Evolutionary conservation across 2,329 filamentous ascomycete genomes (phyloP), one percentile per base, ranked within the genome.

Genomic region (Aspergillus ruber): DNA sequence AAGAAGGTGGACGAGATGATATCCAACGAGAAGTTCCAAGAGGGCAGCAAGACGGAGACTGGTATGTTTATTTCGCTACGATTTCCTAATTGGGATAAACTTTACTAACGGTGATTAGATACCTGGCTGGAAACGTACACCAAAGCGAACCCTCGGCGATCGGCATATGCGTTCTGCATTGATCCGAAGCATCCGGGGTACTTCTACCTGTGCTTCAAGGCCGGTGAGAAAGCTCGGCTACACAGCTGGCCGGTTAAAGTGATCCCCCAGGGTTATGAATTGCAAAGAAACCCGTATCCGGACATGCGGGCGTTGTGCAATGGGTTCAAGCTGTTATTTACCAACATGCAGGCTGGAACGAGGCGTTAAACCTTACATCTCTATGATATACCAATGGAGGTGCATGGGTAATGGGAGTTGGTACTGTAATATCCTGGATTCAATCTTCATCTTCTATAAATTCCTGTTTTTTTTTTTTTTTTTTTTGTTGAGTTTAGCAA

Each of bases 1-100:
- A 88, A 86, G 70, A 98, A 98, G 77, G 91, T 97, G 44, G 89
- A 95, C 56, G 91, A 98, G 75, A 84, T 98, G 76, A 93, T 89
- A 78, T 82, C 85, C 56, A 85, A 96, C 67, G 91, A 97, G 66
- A 95, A 95, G 70, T 98, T 87, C 75, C 89, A 95, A 71, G 82
- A 82, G 53, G 84, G 86, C 50, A 90, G 83, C 52, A 85, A 85
- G 62, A 77, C 83, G 51, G 86, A 93, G 61, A 87, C 90, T 53
- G 90, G 91, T 95, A 84, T 75, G 86, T 76, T 41, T 29, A 29
- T 29, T 29, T 29, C 25, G 25, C 25, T 12, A 29, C 25, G 9
- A 29, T 29, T 29, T 29, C 25, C 25, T 29, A 29, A 29, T 29
- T 12, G 25, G 25, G 25, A 29, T 29, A 29, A 29, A 29, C 25